Base-by-base conservation (phyloP, 1,139 yeast species). In the Nakaseomyces kungkrabaensis region DNA sequence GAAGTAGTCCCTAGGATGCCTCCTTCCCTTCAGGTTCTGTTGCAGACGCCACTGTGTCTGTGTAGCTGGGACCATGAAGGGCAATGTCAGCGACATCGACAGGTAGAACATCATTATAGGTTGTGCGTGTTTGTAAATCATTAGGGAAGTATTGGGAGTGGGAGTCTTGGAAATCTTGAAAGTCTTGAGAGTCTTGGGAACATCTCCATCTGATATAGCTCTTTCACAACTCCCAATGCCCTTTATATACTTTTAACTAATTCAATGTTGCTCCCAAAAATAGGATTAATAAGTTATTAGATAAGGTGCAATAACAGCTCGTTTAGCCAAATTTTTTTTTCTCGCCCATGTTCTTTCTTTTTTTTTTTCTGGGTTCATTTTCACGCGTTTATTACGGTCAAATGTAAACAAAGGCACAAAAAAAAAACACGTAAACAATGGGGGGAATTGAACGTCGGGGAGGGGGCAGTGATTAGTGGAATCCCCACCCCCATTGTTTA, bases 61-160 rank as follows among this genome's bases (percentile, higher is more conserved):
- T n/a, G 31, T 38, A 10, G 63, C 65, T 7, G 68, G 65, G 25
- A 62, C 43, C 5, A 55, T 49, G 48, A 65, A 65, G 5, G 68
- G 68, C 33, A 60, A 36, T 26, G 63, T 56, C 37, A 65, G 50
- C 31, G 64, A 61, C 37, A 64, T 43, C 24, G 62, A 52, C 29
- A 65, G 48, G 51, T 64, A 64, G 22, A 27, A 29, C 37, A 13
- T 24, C 11, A 17, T 26, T 31, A 34, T 25, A 8, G 40, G 11
- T 25, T 37, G 40, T 24, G 31, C 31, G 29, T 38, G 42, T 25
- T 38, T 38, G 42, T 24, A 24, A 8, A 37, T 17, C 40, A 37
- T 37, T n/a, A 17, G 22, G 22, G 22, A 17, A 17, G 22, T 17
- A 1, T 17, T 17, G 22, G 22, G 22, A 17, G 22, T 17, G 22